Conservation (phyloP, 805 yeast species). For the Candida chilensis region DNA sequence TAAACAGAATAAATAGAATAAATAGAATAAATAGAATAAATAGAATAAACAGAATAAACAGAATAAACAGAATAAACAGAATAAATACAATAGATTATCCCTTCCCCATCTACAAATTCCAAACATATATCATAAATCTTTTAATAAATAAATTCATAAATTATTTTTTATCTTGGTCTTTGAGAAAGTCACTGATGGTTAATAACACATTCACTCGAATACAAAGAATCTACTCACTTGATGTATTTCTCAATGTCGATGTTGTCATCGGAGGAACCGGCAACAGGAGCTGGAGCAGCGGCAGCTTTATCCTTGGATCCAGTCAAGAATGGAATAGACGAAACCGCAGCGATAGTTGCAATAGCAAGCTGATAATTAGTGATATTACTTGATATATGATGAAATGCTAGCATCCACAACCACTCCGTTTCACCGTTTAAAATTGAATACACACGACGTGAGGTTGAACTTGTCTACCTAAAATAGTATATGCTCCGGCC, state of each 20-base stretch:
- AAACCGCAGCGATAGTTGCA: conserved; percentile 1
- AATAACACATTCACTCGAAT: not conserved
- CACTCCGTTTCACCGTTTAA: not conserved
- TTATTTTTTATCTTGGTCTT: conserved; percentile 1
- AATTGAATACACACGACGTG: conserved; percentile 1
- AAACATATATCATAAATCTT: not conserved
- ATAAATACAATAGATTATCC: not conserved
- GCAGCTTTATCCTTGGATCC: conserved; percentile 1
- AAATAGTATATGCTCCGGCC: conserved; percentile 1
- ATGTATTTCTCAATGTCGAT: conserved; percentile 3
- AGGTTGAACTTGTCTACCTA: conserved; percentile 1
- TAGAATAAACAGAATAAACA: no score
- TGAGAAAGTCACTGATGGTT: conserved; percentile 1
- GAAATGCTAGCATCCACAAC: not conserved
- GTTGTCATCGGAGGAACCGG: conserved; percentile 1
- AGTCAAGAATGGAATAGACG: not conserved
- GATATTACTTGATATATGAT: not conserved
- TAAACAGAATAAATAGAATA: no score
- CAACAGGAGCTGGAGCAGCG: conserved; percentile 3
- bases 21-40: no score
- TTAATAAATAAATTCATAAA: not conserved
- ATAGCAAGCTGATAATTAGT: conserved; percentile 1
- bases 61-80: not conserved
- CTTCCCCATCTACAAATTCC: not conserved
- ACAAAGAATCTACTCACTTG: conserved; percentile 1